A percentile compares a stretch with the other conserved stretches of the same genome.
Conservation (phyloP, 108 stramenopile species). For the Cyclotella sp. region DNA sequence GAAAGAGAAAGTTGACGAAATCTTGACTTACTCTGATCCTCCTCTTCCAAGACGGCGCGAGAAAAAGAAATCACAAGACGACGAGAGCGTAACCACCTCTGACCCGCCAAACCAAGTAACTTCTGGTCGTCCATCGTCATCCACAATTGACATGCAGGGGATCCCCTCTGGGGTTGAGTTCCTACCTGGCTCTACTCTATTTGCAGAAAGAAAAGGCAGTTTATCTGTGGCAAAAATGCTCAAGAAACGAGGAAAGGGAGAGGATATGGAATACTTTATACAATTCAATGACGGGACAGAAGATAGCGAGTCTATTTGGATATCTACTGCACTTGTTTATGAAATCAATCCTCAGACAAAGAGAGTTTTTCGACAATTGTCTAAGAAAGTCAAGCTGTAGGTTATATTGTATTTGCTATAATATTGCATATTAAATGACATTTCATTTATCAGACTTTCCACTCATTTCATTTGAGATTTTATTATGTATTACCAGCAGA, state of each 20-base stretch:
- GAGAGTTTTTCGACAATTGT: conserved; percentile 43
- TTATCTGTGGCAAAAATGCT: conserved; percentile 54
- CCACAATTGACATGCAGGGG: conserved; percentile 40
- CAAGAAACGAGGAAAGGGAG: conserved; percentile 57
- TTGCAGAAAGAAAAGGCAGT: conserved; percentile 48
- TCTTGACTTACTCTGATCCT: conserved; percentile 3
- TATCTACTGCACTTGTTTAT: conserved; percentile 45
- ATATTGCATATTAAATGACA: neutral
- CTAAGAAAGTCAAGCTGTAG: conserved; percentile 20
- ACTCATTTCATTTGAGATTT: too few species aligned
- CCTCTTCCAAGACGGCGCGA: conserved; percentile 24
- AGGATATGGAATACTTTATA: conserved; percentile 54
- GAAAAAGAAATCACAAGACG: conserved; percentile 31
- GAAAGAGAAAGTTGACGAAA: conserved; percentile 11
- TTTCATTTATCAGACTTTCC: neutral
- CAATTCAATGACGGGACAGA: conserved; percentile 54
- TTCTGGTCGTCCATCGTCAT: conserved; percentile 6
- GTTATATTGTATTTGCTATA: neutral
- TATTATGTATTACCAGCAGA: too few species aligned
- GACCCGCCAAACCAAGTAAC: neutral
- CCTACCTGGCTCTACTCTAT: conserved; percentile 57
- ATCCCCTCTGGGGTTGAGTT: conserved; percentile 56
- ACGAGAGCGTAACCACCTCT: conserved; percentile 13
- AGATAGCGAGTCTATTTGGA: conserved; percentile 43
- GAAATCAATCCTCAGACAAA: conserved; percentile 65